Percentiles rank a stretch among this genome's conserved stretches.
Evolutionary conservation across 108 stramenopile genomes (phyloP).

Genomic region (Fistulifera pelliculosa): DNA sequence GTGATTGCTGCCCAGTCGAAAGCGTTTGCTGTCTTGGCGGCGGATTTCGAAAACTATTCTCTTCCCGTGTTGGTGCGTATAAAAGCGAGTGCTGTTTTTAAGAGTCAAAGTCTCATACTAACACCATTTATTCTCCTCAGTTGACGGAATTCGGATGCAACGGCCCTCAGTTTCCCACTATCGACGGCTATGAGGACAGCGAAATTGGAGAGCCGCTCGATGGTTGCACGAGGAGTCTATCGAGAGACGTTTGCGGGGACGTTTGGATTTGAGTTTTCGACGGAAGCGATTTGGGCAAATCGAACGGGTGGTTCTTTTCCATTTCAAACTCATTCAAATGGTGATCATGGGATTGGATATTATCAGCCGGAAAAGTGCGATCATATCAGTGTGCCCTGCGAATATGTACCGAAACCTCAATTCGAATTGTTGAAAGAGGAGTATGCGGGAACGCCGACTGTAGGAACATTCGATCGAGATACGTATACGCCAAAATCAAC

Average conservation of each 20-base stretch:
- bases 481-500: not conserved
- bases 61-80: no score
- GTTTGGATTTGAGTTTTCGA: slow-evolving; percentile 38
- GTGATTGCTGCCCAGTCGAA: slow-evolving; percentile 6
- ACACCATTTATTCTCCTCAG: slow-evolving; percentile 21
- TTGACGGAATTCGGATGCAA: slow-evolving; percentile 44
- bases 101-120: not conserved
- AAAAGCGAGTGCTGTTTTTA: no score
- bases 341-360: slow-evolving; percentile 28
- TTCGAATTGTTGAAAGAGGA: slow-evolving; percentile 11
- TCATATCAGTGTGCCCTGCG: slow-evolving; percentile 9
- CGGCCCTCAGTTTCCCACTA: slow-evolving; percentile 20
- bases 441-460: not conserved
- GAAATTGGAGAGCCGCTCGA: slow-evolving; percentile 20
- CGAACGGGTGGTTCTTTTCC: slow-evolving; percentile 11
- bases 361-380: slow-evolving; percentile 21
- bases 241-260: slow-evolving; percentile 28
- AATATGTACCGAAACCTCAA: slow-evolving; percentile 16
- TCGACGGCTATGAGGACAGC: slow-evolving; percentile 29
- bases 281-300: slow-evolving; percentile 15
- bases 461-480: no score
- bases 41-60: slow-evolving; percentile 6
- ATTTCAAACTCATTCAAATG: slow-evolving; percentile 12
- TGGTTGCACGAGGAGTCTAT: slow-evolving; percentile 13
- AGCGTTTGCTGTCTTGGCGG: slow-evolving; percentile 12